Percentiles rank a stretch among this genome's conserved stretches.
Evolutionary conservation across 495 filamentous ascomycete genomes (phyloP).

Genomic region (Hyphodiscus hymeniophilus): DNA sequence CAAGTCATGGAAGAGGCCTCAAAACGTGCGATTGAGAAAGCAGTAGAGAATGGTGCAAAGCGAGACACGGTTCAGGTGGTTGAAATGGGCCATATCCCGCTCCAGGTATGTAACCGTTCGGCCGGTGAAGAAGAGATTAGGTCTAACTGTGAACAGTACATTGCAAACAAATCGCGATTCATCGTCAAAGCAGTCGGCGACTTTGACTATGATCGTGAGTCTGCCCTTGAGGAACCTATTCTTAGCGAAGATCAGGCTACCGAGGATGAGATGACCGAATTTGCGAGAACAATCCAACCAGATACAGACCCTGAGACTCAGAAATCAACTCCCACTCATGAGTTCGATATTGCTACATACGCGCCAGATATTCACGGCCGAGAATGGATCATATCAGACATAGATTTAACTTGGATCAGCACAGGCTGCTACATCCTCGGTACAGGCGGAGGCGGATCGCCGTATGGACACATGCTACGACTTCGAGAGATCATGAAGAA

Average conservation of each 20-base stretch:
- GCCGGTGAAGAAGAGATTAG: neutral
- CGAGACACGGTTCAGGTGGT: too few relatives aligned
- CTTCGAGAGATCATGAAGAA: constrained; percentile 38
- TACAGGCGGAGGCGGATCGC: constrained; percentile 49
- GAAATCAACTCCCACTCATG: constrained; percentile 8
- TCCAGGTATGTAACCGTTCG: constrained; percentile 16
- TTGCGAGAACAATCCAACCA: constrained; percentile 9
- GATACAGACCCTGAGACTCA: neutral
- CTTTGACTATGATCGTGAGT: constrained; percentile 35
- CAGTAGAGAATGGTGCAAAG: constrained; percentile 25
- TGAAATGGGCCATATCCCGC: constrained; percentile 28
- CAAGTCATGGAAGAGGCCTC: constrained; percentile 26
- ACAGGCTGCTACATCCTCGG: constrained; percentile 55
- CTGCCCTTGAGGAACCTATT: constrained; percentile 6
- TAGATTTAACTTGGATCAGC: constrained; percentile 48
- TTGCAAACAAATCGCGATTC: constrained; percentile 42
- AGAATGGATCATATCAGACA: constrained; percentile 45
- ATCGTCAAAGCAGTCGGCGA: constrained; percentile 43
- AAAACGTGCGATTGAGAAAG: constrained; percentile 23
- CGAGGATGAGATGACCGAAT: constrained; percentile 12
- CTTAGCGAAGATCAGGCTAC: constrained; percentile 7
- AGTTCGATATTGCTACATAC: constrained; percentile 39
- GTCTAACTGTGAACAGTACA: constrained; percentile 27
- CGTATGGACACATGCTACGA: constrained; percentile 36
- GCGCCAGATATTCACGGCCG: constrained; percentile 38